These are phyloP conservation scores for Penicillium brasilianum DNA, from an alignment of 2,329 filamentous ascomycete species.

Conservation along the genomic window DNA sequence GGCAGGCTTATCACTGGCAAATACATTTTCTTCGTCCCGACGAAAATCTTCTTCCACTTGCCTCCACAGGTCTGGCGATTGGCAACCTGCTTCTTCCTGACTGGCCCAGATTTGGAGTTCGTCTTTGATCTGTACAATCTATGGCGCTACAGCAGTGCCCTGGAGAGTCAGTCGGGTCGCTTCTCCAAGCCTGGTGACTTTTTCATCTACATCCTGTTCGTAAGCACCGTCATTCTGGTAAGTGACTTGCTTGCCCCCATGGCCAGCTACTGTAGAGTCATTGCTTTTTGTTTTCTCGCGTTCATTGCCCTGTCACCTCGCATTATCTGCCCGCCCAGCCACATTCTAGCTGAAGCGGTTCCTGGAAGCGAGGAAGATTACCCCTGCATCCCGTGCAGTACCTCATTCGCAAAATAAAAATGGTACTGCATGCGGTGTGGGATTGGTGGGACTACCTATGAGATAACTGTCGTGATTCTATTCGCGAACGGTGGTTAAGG, in stretches of 20 bases:
- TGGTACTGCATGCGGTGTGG: slow-evolving; percentile 68
- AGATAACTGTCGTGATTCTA: slow-evolving; percentile 63
- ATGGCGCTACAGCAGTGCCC: slow-evolving; percentile 75
- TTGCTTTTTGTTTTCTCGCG: slow-evolving; percentile 17
- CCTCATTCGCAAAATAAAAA: slow-evolving; percentile 62
- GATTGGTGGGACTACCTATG: slow-evolving; percentile 77
- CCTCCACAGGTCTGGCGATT: slow-evolving; percentile 66
- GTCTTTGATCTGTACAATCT: slow-evolving; percentile 78
- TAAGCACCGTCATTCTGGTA: slow-evolving; percentile 76
- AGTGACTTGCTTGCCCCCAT: slow-evolving; percentile 52
- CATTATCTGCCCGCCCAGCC: slow-evolving; percentile 80
- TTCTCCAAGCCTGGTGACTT: slow-evolving; percentile 79
- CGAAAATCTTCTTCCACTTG: slow-evolving; percentile 56
- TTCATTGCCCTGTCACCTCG: slow-evolving; percentile 56
- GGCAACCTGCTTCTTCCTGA: slow-evolving; percentile 64
- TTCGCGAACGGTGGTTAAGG: slow-evolving; percentile 67
- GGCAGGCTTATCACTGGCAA: slow-evolving; percentile 58
- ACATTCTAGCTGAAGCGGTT: slow-evolving; percentile 75
- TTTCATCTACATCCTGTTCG: slow-evolving; percentile 78
- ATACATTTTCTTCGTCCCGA: slow-evolving; percentile 59
- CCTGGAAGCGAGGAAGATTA: slow-evolving; percentile 83
- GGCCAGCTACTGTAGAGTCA: slow-evolving; percentile 21
- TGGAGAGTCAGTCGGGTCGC: slow-evolving; percentile 73
- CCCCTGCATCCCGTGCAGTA: slow-evolving; percentile 66
- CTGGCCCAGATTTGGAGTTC: slow-evolving; percentile 60